Evolutionary conservation across 768 basidiomycete genomes (phyloP), one percentile per base, ranked within the genome.

Genomic region (Rhizopogon vinicolor): DNA sequence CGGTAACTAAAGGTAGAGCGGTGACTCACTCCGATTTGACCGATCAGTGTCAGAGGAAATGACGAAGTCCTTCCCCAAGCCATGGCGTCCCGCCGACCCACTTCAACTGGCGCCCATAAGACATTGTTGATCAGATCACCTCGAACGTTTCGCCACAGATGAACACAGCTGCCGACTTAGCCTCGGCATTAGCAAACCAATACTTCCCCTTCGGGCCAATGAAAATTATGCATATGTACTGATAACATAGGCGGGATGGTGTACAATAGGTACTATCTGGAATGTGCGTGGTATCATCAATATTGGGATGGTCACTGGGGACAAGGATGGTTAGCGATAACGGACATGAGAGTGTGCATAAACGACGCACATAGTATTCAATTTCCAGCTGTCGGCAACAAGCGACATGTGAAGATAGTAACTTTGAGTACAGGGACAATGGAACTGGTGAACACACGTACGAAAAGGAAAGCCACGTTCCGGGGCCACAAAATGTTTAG

Each of bases 391-490:
- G 63, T 44, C 44, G 31, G 9, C 7, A 40, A 51, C 14, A 2
- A 19, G 63, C 41, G 57, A 53, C 13, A 29, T 12, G 12, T 7
- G 45, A 29, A 54, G 50, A 29, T 41, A 37, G n/a, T 39, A 56
- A 18, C 33, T 18, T 37, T 49, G 35, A 49, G 35, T 35, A 22
- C 35, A 37, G 50, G 50, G 49, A 51, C 44, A 44, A 50, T 6
- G 22, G 3, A 22, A 2, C 31, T n/a, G 14, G 12, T 39, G 49
- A 53, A 40, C 28, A 28, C 8, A 88, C 95, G 72, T 68, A 98
- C 96, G 72, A 89, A 99, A 62, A 98, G 77, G 69, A 95, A 94
- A 0, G 90, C 97, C 53, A 89, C 87, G 63, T 81, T 79, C 44
- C 83, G 75, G 1, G 97, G 97, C 82, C 88, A 91, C 14, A 94